These are phyloP conservation scores for Auriculariales sp. DNA, from an alignment of 768 basidiomycete species.

Conservation along the genomic window DNA sequence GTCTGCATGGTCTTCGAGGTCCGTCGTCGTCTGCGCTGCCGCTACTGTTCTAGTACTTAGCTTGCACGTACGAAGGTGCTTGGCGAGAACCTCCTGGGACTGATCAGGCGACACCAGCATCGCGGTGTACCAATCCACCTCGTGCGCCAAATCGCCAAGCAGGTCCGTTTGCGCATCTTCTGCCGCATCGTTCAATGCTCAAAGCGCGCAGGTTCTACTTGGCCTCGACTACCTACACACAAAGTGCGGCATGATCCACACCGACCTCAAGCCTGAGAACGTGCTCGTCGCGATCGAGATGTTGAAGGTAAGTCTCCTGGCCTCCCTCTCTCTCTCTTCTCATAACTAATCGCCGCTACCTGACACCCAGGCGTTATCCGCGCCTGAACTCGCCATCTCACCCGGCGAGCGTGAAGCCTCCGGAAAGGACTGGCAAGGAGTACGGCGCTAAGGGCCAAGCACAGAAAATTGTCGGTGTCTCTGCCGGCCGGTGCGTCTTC, in stretches of 20 bases:
- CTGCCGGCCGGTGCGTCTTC: background rate
- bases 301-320: too few species aligned
- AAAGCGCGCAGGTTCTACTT: constrained; percentile 78
- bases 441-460: background rate
- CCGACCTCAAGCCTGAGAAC: constrained; percentile 91
- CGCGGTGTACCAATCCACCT: constrained; percentile 70
- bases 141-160: constrained; percentile 71
- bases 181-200: too few species aligned
- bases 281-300: constrained; percentile 93
- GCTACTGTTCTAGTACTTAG: background rate
- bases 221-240: constrained; percentile 88
- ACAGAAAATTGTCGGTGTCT: background rate
- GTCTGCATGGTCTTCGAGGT: constrained; percentile 89
- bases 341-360: too few species aligned
- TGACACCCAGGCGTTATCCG: constrained; percentile 85
- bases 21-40: background rate
- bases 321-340: too few species aligned
- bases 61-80: constrained; percentile 20
- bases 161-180: too few species aligned
- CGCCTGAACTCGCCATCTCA: constrained; percentile 51
- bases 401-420: too few species aligned
- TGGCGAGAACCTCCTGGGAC: constrained; percentile 60
- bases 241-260: constrained; percentile 85
- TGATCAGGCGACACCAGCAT: constrained; percentile 67
- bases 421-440: background rate